Evolutionary conservation across 495 filamentous ascomycete species (phyloP), one percentile per base, ranked within the genome.

Genomic region (Pseudevernia furfuracea): DNA sequence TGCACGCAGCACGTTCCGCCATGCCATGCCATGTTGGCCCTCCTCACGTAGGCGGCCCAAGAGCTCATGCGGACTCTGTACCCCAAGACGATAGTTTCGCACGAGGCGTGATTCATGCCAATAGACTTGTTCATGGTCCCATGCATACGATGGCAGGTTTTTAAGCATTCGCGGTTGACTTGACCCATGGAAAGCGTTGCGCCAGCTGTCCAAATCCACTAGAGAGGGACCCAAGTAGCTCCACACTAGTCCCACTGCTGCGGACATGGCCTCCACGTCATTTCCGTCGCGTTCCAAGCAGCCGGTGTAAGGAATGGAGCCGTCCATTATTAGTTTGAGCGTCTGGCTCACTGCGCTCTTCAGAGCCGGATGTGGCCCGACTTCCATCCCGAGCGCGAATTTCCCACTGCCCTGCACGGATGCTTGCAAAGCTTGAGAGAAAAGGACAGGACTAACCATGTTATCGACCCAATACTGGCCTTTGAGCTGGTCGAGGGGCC

Each of bases 361-460:
- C 3, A 87, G 72, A 11, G 79, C 75, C 4, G 83, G 77, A 63
- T 85, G 83, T 0, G 84, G 84, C 1, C 84, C 84, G 39, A 86
- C 62, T 61, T 87, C 84, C 15, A 86, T 55, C 4, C 71, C 78
- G 58, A 75, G 41, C 38, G 73, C 70, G 48, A 82, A 79, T 2
- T 74, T 68, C 1, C 75, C 72, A 17, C 67, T 58, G 2, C 69
- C 62, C 55, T 66, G 66, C 0, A 81, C 25, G 1, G 74, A 6
- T 69, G 66, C 8, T 65, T 59, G 1, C n/a, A 82, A 56, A 25
- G 83, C 84, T 46, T 82, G 73, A n/a, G 68, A 64, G 69, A 86
- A 86, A 15, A 79, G 69, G 3, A 86, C 83, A 3, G 77, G 71
- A 10, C 75, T 68, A n/a, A 76, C 70, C 79, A 85, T 80, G 63